Evolutionary conservation across 768 basidiomycete species (phyloP).

Genomic region (Neoboletus brunneissimus): DNA sequence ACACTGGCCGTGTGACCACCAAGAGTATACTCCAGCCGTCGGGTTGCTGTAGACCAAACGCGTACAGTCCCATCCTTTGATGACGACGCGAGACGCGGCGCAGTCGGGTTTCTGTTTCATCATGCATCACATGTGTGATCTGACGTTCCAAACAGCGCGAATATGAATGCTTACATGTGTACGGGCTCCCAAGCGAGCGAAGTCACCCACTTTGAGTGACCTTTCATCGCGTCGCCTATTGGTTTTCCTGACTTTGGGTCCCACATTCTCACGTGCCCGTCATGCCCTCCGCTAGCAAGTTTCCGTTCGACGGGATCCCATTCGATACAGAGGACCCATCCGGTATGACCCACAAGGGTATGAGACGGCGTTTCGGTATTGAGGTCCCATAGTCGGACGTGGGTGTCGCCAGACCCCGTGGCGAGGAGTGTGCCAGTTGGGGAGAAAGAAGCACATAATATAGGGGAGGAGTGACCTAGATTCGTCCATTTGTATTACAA

Average conservation of each 20-base stretch:
- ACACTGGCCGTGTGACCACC: constrained; percentile 94
- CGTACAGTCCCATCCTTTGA: constrained; percentile 96
- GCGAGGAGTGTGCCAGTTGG: constrained; percentile 90
- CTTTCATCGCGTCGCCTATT: constrained; percentile 83
- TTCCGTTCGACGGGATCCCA: constrained; percentile 94
- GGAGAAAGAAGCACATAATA: constrained; percentile 93
- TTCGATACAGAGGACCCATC: constrained; percentile 96
- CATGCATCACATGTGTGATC: constrained; percentile 5
- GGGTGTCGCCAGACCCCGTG: constrained; percentile 94
- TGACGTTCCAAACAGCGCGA: background rate
- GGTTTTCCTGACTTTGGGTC: constrained; percentile 89
- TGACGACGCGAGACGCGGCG: constrained; percentile 87
- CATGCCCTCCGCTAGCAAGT: constrained; percentile 91
- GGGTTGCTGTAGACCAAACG: constrained; percentile 81
- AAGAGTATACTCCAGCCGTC: constrained; percentile 76
- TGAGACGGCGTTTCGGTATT: constrained; percentile 90
- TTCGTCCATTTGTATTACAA: constrained; percentile 2
- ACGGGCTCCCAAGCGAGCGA: constrained; percentile 95
- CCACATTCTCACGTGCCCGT: constrained; percentile 92
- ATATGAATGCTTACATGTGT: constrained; percentile 65
- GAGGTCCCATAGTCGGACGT: constrained; percentile 91
- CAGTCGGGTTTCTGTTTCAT: constrained; percentile 58
- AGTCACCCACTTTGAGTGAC: constrained; percentile 96
- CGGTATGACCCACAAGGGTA: constrained; percentile 82
- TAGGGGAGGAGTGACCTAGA: constrained; percentile 86